Evolutionary conservation across 2,329 filamentous ascomycete genomes (phyloP).

Genomic region (Davidsoniella virescens): DNA sequence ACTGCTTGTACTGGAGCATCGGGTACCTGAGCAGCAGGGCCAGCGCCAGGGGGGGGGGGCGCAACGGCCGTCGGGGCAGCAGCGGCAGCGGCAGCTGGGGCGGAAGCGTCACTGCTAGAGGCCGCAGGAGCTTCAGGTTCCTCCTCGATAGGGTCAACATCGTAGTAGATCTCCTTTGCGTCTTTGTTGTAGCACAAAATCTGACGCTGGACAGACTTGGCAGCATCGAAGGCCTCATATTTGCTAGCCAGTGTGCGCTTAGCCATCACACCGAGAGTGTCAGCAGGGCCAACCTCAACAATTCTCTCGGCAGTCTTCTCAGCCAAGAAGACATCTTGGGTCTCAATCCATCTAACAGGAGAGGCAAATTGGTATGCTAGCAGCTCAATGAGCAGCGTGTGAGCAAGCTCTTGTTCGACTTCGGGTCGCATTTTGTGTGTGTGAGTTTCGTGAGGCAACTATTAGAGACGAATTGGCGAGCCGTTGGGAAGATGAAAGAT

Average conservation of each 20-base stretch:
- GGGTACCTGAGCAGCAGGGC: conserved; percentile 71
- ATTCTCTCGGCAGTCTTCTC: conserved; percentile 94
- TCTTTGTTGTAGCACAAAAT: conserved; percentile 99
- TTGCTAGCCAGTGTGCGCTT: conserved; percentile 90
- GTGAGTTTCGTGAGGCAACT: conserved; percentile 3
- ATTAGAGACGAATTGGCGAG: not conserved
- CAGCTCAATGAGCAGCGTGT: conserved; percentile 95
- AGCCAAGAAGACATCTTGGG: conserved; percentile 96
- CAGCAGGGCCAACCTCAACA: conserved; percentile 90
- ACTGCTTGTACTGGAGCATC: conserved; percentile 78
- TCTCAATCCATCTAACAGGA: conserved; percentile 98
- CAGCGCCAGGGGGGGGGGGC: conserved; percentile 52
- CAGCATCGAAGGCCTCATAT: conserved; percentile 96
- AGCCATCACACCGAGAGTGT: conserved; percentile 95
- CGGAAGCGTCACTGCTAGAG: conserved; percentile 31
- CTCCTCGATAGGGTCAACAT: conserved; percentile 87
- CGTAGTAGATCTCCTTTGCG: conserved; percentile 98
- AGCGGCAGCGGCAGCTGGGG: conserved; percentile 38
- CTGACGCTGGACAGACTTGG: conserved; percentile 87
- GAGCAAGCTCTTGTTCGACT: conserved; percentile 96
- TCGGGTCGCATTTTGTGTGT: conserved; percentile 73
- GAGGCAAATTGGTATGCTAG: conserved; percentile 98
- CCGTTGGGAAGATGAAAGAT: conserved; percentile 5
- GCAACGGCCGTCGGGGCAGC: conserved; percentile 39
- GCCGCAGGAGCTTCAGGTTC: conserved; percentile 51